These are phyloP conservation scores for Diacronema lutheri DNA, from an alignment of 78 protist species.

Conservation along the genomic window DNA sequence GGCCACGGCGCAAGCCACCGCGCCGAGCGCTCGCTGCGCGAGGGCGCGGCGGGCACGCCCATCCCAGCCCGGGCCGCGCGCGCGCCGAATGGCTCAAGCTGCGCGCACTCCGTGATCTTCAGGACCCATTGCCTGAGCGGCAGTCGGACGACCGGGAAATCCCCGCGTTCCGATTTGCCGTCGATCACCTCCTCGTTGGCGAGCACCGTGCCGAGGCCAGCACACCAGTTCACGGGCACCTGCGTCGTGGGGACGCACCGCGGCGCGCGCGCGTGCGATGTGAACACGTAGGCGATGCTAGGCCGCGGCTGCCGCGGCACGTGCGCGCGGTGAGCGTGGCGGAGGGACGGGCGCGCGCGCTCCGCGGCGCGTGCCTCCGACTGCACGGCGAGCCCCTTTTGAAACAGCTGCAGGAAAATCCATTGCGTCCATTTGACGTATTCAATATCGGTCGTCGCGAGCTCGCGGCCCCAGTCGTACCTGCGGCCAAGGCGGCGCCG, in stretches of 20 bases:
- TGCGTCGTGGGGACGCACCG: no score
- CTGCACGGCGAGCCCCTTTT: conserved; percentile 21
- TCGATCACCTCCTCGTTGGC: conserved; percentile 84
- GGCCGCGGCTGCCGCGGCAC: no score
- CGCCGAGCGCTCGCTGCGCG: no score
- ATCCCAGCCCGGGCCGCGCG: no score
- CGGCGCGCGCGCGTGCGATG: no score
- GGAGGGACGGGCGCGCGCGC: no score
- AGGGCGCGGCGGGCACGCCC: no score
- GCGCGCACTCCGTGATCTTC: conserved; percentile 18
- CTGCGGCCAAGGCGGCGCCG: no score
- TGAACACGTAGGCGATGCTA: no score
- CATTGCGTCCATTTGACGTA: conserved; percentile 92
- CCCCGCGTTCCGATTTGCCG: conserved; percentile 31
- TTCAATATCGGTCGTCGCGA: conserved; percentile 68
- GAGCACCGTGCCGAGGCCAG: conserved; percentile 68
- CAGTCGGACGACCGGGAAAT: conserved; percentile 20
- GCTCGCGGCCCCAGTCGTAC: conserved; percentile 60
- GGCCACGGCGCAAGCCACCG: no score
- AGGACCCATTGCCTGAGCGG: conserved; percentile 41
- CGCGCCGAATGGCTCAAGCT: no score
- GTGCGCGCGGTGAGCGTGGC: no score
- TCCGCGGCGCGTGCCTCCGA: not conserved
- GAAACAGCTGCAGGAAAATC: conserved; percentile 73
- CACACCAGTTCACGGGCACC: conserved; percentile 47